Evolutionary conservation across 352 stramenopile species (phyloP).

Genomic region (Pythium aphanidermatum): DNA sequence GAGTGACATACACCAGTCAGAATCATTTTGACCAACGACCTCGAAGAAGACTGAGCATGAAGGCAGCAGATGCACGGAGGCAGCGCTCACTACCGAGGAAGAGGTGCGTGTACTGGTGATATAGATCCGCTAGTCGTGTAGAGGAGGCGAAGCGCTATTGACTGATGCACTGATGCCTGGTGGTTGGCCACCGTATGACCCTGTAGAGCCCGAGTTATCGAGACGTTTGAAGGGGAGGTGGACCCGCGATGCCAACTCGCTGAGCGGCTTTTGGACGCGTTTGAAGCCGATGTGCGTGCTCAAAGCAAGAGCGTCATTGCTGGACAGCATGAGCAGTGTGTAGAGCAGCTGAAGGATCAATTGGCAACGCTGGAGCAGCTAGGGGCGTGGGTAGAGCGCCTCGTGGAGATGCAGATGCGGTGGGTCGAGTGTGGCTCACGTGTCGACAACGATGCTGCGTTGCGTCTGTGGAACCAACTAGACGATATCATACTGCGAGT

Average conservation of each 20-base stretch:
- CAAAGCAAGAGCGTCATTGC: neutral
- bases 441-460: conserved; percentile 4
- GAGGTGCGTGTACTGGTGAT: neutral
- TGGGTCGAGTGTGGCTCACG: conserved; percentile 16
- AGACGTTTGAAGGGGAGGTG: no score
- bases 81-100: neutral
- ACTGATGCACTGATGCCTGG: neutral
- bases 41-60: no score
- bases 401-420: conserved; percentile 14
- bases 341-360: neutral
- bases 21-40: no score
- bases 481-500: conserved; percentile 6
- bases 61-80: neutral
- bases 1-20: no score
- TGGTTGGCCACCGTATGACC: no score
- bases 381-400: conserved; percentile 6
- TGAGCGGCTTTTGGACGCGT: neutral
- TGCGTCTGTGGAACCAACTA: conserved; percentile 15
- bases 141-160: neutral
- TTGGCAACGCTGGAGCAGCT: conserved; percentile 9
- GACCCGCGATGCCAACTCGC: neutral
- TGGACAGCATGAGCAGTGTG: neutral
- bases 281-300: neutral
- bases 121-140: neutral
- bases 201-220: no score